Evolutionary conservation across 495 filamentous ascomycete genomes (phyloP).

Genomic region (Aspergillus biplanus): DNA sequence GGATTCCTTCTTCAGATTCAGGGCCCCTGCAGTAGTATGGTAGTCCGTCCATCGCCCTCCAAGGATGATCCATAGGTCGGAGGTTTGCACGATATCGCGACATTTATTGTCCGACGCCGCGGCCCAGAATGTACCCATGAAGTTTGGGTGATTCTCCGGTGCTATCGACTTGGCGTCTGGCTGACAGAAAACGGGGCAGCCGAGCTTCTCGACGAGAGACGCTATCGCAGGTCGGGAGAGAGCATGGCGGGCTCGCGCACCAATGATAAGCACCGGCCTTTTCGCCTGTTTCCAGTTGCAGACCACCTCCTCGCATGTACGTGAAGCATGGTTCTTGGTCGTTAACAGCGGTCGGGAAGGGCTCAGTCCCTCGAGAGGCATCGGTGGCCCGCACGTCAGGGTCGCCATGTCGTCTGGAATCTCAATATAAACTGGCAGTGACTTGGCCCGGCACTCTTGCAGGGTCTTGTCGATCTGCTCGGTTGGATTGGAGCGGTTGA

Average conservation of each 20-base stretch:
- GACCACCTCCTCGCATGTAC: background rate
- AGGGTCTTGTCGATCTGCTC: slow-evolving; percentile 9
- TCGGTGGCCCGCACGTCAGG: background rate
- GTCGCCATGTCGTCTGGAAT: slow-evolving; percentile 13
- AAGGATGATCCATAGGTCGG: slow-evolving; percentile 20
- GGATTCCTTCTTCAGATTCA: slow-evolving; percentile 1
- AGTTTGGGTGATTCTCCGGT: slow-evolving; percentile 19
- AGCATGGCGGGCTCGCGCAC: background rate
- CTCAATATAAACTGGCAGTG: slow-evolving; percentile 23
- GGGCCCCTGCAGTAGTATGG: slow-evolving; percentile 9
- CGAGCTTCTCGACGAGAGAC: slow-evolving; percentile 13
- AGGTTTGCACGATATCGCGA: background rate
- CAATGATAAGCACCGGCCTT: slow-evolving; percentile 16
- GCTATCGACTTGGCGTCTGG: slow-evolving; percentile 20
- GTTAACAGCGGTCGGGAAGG: background rate
- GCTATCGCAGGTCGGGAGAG: background rate
- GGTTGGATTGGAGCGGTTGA: background rate
- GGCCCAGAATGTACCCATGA: slow-evolving; percentile 19
- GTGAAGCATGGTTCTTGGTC: background rate
- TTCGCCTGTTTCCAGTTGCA: background rate
- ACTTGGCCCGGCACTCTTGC: background rate
- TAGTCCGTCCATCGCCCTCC: slow-evolving; percentile 24
- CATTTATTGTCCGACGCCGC: background rate
- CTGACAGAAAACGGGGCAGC: slow-evolving; percentile 20
- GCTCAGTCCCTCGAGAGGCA: background rate